phyloP scores from a whole-genome alignment of 106 monocot genomes.

The Apostasia shenzhenica region DNA sequence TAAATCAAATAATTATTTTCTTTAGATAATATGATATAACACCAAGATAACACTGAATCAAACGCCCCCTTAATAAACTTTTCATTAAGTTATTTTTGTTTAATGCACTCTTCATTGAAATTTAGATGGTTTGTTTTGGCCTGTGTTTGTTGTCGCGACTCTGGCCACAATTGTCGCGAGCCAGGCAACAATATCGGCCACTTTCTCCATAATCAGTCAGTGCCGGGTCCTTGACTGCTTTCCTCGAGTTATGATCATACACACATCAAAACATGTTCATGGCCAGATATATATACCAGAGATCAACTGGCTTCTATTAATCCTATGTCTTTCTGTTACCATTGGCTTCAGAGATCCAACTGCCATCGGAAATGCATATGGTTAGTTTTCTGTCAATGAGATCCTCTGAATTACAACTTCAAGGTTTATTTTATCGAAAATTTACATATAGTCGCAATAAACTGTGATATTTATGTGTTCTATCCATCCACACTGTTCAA shows the following conservation, averaged over 20 bases:
- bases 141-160: conserved; percentile 70
- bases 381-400: conserved; percentile 21
- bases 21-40: too few species aligned
- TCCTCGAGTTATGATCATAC: conserved; percentile 76
- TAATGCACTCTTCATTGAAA: background rate
- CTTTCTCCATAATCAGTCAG: conserved; percentile 79
- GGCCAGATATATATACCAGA: conserved; percentile 96
- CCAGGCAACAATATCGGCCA: conserved; percentile 83
- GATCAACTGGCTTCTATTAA: conserved; percentile 77
- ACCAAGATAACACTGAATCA: too few species aligned
- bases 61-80: too few species aligned
- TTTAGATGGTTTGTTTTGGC: conserved; percentile 69
- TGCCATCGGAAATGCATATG: conserved; percentile 82
- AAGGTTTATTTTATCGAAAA: too few species aligned
- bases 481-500: too few species aligned
- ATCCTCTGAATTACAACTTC: too few species aligned
- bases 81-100: too few species aligned
- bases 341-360: conserved; percentile 59
- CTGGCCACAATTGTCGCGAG: conserved; percentile 61
- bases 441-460: too few species aligned
- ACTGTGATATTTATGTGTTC: too few species aligned
- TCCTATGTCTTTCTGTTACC: conserved; percentile 53
- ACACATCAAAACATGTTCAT: conserved; percentile 66
- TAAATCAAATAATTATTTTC: too few species aligned
- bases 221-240: conserved; percentile 72